Conservation (phyloP, 2,329 filamentous ascomycete species). For the Endothia cerciana region DNA sequence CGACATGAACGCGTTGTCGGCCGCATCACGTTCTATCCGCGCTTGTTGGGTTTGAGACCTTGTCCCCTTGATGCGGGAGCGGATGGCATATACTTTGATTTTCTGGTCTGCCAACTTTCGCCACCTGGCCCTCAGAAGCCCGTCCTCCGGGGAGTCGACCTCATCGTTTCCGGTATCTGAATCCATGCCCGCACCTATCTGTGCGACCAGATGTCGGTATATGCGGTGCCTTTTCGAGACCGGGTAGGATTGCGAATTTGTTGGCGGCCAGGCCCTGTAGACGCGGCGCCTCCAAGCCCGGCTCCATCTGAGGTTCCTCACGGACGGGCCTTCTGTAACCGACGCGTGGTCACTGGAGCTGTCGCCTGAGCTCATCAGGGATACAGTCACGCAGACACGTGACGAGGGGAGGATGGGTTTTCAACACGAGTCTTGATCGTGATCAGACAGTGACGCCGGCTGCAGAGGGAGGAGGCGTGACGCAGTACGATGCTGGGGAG, state of each 20-base stretch:
- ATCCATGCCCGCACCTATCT: too few relatives aligned
- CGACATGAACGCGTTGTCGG: slow-evolving; percentile 28
- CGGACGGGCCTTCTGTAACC: background rate
- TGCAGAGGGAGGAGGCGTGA: background rate
- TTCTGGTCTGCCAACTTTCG: slow-evolving; percentile 34
- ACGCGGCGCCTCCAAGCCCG: background rate
- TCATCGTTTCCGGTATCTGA: background rate
- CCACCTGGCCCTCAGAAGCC: slow-evolving; percentile 13
- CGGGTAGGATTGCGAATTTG: background rate
- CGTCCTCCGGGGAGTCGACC: background rate
- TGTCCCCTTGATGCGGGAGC: slow-evolving; percentile 11
- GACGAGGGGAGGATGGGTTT: background rate
- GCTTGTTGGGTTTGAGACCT: slow-evolving; percentile 10
- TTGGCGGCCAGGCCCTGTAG: slow-evolving; percentile 4
- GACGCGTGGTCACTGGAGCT: background rate
- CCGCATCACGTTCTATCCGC: slow-evolving; percentile 16
- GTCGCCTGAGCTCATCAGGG: background rate
- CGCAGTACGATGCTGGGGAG: too few relatives aligned
- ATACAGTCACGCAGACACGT: background rate
- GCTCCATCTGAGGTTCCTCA: background rate
- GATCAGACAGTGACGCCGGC: background rate
- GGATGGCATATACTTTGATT: slow-evolving; percentile 27
- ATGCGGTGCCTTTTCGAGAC: background rate
- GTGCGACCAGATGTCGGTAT: background rate
- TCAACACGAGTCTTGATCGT: background rate